phyloP scores from a whole-genome alignment of 1,284 basidiomycete species.

The Boletus albobrunnescens region DNA sequence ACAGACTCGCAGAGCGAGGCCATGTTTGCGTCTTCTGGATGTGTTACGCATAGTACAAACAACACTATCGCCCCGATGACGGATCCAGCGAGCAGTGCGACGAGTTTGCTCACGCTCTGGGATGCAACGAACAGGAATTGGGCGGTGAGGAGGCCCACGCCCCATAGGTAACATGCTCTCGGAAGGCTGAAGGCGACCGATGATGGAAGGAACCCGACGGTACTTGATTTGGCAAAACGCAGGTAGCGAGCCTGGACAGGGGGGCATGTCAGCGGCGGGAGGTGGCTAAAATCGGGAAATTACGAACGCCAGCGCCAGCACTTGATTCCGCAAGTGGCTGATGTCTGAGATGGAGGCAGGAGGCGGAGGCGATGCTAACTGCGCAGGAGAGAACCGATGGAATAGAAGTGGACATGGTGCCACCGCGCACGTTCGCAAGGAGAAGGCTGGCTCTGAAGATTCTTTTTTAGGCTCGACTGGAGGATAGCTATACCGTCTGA shows the following conservation, averaged over 20 bases:
- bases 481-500: not conserved
- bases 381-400: conserved; percentile 25
- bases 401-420: conserved; percentile 19
- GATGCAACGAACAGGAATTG: conserved; percentile 25
- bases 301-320: conserved; percentile 27
- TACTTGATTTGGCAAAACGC: conserved; percentile 14
- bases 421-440: conserved; percentile 24
- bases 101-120: conserved; percentile 9
- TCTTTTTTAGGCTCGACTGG: not conserved
- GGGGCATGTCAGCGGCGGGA: conserved; percentile 1
- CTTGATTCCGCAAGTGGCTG: conserved; percentile 19
- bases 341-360: conserved; percentile 29
- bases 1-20: conserved; percentile 1
- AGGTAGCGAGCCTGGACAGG: conserved; percentile 26
- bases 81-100: conserved; percentile 11
- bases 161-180: conserved; percentile 28
- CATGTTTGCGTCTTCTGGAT: conserved; percentile 18
- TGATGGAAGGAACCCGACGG: conserved; percentile 22
- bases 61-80: conserved; percentile 15
- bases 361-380: conserved; percentile 28
- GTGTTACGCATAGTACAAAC: conserved; percentile 14
- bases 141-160: conserved; percentile 18
- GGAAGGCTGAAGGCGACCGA: conserved; percentile 31
- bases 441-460: conserved; percentile 23
- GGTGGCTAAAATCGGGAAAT: not conserved